phyloP scores from a whole-genome alignment of 1,284 basidiomycete species.

The Cryptococcus deneoformans region DNA sequence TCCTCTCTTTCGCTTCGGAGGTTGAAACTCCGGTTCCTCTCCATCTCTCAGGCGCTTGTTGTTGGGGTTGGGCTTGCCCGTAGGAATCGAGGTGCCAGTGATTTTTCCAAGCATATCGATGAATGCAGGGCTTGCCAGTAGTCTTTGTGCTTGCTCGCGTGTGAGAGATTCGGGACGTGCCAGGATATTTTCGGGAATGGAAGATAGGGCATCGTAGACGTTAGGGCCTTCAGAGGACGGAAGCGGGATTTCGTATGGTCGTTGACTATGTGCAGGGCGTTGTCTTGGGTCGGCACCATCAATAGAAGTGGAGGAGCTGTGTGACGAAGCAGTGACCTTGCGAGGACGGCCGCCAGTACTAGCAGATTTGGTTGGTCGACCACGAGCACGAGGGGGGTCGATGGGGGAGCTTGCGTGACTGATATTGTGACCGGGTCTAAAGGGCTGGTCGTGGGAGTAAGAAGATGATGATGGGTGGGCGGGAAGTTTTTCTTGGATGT shows the following conservation, averaged over 20 bases:
- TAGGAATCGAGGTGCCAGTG: slow-evolving; percentile 20
- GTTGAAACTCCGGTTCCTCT: slow-evolving; percentile 2
- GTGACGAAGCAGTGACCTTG: not conserved
- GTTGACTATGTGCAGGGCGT: not conserved
- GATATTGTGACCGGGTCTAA: not conserved
- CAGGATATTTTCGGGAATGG: not conserved
- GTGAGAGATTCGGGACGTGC: slow-evolving; percentile 17
- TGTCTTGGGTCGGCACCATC: not conserved
- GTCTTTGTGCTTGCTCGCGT: slow-evolving; percentile 36
- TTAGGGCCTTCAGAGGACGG: not conserved
- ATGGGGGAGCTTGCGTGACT: not conserved
- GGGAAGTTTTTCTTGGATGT: not conserved
- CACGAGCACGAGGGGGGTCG: not conserved
- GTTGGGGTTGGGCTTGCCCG: not conserved
- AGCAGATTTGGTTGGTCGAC: not conserved
- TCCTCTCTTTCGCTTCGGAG: slow-evolving; percentile 4
- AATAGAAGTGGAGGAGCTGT: not conserved
- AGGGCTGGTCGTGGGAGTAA: not conserved
- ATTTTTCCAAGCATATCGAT: slow-evolving; percentile 34
- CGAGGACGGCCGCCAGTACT: not conserved
- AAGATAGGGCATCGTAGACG: not conserved
- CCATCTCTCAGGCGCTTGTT: slow-evolving; percentile 15
- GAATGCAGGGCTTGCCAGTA: slow-evolving; percentile 37
- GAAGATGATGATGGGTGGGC: not conserved
- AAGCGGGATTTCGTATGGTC: too few relatives aligned